Evolutionary conservation across 768 basidiomycete species (phyloP).

Genomic region (Macrolepiota albuminosa): DNA sequence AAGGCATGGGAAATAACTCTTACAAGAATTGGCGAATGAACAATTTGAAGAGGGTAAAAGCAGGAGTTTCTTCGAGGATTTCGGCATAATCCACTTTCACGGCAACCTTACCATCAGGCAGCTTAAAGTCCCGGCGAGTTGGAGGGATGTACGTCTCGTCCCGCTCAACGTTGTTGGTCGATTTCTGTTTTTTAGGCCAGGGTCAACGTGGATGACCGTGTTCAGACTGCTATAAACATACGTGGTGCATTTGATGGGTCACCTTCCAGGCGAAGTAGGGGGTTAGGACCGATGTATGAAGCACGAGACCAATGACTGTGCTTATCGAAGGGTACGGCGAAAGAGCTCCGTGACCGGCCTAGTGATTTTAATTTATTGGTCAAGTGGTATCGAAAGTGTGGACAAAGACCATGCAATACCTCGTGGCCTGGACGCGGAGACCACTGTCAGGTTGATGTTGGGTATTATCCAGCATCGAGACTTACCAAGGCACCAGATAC

Average conservation of each 20-base stretch:
- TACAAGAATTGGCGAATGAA: conserved; percentile 46
- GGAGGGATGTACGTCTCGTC: conserved; percentile 71
- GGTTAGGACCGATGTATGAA: conserved; percentile 46
- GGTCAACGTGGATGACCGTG: background rate
- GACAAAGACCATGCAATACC: conserved; percentile 18
- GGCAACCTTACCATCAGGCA: conserved; percentile 38
- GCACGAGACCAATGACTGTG: conserved; percentile 31
- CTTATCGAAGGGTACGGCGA: conserved; percentile 36
- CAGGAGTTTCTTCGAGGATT: conserved; percentile 46
- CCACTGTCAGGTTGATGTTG: background rate
- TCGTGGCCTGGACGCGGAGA: conserved; percentile 36
- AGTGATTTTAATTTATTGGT: background rate
- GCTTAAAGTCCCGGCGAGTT: conserved; percentile 34
- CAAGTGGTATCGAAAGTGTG: background rate
- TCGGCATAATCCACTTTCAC: conserved; percentile 40
- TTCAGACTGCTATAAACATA: conserved; percentile 24
- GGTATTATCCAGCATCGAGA: background rate
- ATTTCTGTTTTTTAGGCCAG: conserved; percentile 26
- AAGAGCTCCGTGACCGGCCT: conserved; percentile 49
- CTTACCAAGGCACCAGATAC: conserved; percentile 41
- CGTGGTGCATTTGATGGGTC: conserved; percentile 62
- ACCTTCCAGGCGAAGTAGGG: conserved; percentile 65
- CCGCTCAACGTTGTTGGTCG: conserved; percentile 52
- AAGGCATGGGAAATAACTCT: conserved; percentile 13
- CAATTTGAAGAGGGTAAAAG: conserved; percentile 45